Percentiles rank a stretch among this genome's conserved stretches.
Conservation (phyloP, 345 rosid species). For the Hypericum androsaemum region DNA sequence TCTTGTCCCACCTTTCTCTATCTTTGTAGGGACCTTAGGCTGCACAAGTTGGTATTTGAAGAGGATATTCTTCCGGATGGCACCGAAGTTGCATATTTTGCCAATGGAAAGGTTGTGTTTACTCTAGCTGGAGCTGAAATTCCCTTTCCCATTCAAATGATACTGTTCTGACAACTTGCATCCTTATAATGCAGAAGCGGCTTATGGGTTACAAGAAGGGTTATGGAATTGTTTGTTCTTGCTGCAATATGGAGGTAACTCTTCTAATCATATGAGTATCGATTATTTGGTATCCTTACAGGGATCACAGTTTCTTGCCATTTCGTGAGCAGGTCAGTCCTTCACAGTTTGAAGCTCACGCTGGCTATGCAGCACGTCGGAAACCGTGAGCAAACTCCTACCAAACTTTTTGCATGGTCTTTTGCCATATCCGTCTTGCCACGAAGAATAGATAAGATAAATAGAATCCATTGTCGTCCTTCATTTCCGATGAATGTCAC, state of each 20-base stretch:
- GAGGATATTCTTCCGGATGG: constrained; percentile 29
- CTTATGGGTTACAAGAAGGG: constrained; percentile 27
- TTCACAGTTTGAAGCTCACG: constrained; percentile 28
- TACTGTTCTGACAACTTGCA: constrained; percentile 19
- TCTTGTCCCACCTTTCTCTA: not conserved
- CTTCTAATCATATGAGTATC: not conserved
- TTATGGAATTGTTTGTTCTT: constrained; percentile 19
- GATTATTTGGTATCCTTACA: not conserved
- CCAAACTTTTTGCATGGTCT: not conserved
- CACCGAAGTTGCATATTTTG: constrained; percentile 26
- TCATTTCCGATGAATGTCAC: too few species aligned
- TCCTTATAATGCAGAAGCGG: constrained; percentile 27
- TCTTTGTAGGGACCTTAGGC: constrained; percentile 21
- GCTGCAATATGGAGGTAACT: constrained; percentile 24
- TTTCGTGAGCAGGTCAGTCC: constrained; percentile 23
- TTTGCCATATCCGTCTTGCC: too few species aligned
- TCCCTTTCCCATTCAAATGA: constrained; percentile 5
- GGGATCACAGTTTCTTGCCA: not conserved
- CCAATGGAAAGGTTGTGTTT: constrained; percentile 23
- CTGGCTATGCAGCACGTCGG: constrained; percentile 25
- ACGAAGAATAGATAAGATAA: too few species aligned
- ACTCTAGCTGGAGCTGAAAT: constrained; percentile 18
- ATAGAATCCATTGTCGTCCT: too few species aligned
- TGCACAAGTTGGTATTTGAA: constrained; percentile 26
- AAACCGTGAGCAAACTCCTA: constrained; percentile 17